A percentile compares a stretch with the other conserved stretches of the same genome.
These are phyloP conservation scores for Arctium minus DNA, from an alignment of 129 eudicot species.

Conservation along the genomic window DNA sequence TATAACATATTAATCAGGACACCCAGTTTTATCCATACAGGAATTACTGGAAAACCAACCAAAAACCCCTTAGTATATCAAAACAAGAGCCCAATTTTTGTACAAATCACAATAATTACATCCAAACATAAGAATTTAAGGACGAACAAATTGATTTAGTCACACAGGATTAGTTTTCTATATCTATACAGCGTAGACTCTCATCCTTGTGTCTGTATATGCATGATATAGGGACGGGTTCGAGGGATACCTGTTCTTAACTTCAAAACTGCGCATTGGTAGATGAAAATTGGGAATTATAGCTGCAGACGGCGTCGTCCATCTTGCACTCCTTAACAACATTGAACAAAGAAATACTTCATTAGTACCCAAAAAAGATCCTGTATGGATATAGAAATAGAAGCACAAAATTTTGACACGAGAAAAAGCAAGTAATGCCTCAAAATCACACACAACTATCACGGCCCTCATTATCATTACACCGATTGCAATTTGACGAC, in stretches of 20 bases:
- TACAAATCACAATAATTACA: not conserved
- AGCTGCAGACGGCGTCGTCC: constrained; percentile 62
- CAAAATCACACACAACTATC: not conserved
- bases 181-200: not conserved
- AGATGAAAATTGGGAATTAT: constrained; percentile 56
- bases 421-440: not conserved
- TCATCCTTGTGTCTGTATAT: not conserved
- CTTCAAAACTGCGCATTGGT: constrained; percentile 77
- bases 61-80: not conserved
- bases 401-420: not conserved
- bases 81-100: not conserved
- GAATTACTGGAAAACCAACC: too few species aligned
- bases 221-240: not conserved
- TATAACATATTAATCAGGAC: too few species aligned
- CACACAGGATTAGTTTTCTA: not conserved
- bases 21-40: too few species aligned
- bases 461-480: constrained; percentile 1
- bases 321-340: constrained; percentile 33
- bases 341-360: not conserved
- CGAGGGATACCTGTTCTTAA: constrained; percentile 54
- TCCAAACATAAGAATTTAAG: not conserved
- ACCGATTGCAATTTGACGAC: constrained; percentile 24
- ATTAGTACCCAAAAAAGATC: not conserved
- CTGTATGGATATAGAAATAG: not conserved
- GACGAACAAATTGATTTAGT: not conserved